Base-by-base conservation (phyloP, 345 rosid genomes). In the Gossypium rotundifolium region DNA sequence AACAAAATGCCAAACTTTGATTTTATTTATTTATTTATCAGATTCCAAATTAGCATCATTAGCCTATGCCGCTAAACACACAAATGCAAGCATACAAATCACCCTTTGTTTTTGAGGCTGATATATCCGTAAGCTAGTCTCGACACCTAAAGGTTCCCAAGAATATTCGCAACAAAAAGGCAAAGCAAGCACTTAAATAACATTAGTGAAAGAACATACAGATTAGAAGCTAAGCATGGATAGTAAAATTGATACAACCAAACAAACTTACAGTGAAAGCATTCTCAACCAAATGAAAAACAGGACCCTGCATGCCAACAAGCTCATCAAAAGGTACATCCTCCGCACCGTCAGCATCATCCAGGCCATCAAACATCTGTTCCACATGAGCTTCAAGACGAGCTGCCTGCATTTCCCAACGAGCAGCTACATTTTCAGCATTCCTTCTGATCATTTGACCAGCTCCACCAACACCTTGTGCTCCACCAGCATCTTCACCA, bases 221-320 rank as follows among this genome's bases (percentile, higher is more conserved):
- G 40, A 38, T 9, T 17, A 7, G 67, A 62, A 33, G 46, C 18
- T 17, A 64, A 40, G 68, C 18, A 48, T 1, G 48, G 38, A 67
- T 27, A 3, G 22, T 9, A 69, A 13, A 52, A 51, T 17, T 64
- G 54, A 67, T 46, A 27, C 51, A 51, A 60, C 18, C 45, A 78
- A 14, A 73, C 14, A 65, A 58, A 85, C 99, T 88, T 83, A 96
- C 99, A 60, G 98, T 96, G 74, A 96, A 93, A 65, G 99, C 97
- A 85, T 96, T 96, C 83, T 96, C 99, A 84, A 96, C 97, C 85
- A 96, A 90, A 88, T 96, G 99, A 72, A 96, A 91, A 71, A 96
- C 97, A 22, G 99, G 98, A 70, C 99, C 97, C 87, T 93, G 99
- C 98, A 96, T 96, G 79, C 98, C 98, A 70, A 93, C 99, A 73